Conservation (phyloP, 805 yeast genomes). For the Clavispora carvajalis region DNA sequence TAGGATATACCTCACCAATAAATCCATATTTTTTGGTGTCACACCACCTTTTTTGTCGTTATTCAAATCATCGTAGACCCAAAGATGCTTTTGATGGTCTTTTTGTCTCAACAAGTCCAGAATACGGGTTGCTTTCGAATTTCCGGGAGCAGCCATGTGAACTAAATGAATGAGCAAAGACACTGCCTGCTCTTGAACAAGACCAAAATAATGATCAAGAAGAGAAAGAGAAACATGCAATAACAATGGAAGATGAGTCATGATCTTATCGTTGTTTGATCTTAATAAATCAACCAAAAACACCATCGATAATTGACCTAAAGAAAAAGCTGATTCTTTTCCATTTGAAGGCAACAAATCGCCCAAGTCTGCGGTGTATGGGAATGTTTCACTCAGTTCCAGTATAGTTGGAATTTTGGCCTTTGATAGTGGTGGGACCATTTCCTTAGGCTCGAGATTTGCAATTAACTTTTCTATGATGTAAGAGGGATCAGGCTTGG, state of each 20-base stretch:
- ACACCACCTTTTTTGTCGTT: conserved; percentile 69
- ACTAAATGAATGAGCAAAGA: conserved; percentile 69
- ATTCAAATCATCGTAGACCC: conserved; percentile 85
- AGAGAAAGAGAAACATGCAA: conserved; percentile 76
- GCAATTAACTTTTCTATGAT: conserved; percentile 57
- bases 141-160: conserved; percentile 53
- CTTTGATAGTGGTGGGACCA: conserved; percentile 75
- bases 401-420: conserved; percentile 16
- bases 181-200: conserved; percentile 82
- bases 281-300: conserved; percentile 78
- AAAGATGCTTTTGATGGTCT: conserved; percentile 43
- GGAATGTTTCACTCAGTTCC: conserved; percentile 38
- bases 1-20: conserved; percentile 57
- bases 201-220: conserved; percentile 78
- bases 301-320: conserved; percentile 81
- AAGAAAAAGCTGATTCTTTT: conserved; percentile 73
- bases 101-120: conserved; percentile 53
- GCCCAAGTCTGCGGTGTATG: conserved; percentile 73
- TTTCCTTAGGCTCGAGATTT: conserved; percentile 75
- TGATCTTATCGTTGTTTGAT: conserved; percentile 57
- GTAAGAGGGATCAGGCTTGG: conserved; percentile 42
- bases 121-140: conserved; percentile 51
- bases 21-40: conserved; percentile 83
- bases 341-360: conserved; percentile 47
- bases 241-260: conserved; percentile 60